Percentiles rank a stretch among this genome's conserved stretches.
phyloP scores from a whole-genome alignment of 1,284 basidiomycete species.

The Ustilago cynodontis region DNA sequence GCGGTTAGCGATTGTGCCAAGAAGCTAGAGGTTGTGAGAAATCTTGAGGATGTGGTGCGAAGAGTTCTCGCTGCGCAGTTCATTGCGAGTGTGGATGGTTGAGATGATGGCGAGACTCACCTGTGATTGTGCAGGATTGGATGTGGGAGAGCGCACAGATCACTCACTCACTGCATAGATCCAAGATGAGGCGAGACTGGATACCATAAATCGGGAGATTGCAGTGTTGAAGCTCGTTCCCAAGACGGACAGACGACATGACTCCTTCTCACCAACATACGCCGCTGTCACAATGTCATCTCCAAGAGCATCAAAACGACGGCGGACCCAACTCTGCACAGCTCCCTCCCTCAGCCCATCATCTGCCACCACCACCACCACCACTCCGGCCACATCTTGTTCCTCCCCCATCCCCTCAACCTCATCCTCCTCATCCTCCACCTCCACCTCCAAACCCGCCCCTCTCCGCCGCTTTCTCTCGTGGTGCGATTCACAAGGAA shows the following conservation, averaged over 20 bases:
- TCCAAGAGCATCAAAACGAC: slow-evolving; percentile 3
- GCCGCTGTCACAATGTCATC: neutral
- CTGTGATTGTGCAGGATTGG: slow-evolving; percentile 3
- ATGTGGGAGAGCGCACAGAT: slow-evolving; percentile 4
- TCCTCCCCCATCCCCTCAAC: neutral
- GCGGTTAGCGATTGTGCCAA: slow-evolving; percentile 16
- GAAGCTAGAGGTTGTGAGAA: neutral
- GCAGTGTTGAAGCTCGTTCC: slow-evolving; percentile 1
- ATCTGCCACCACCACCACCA: slow-evolving; percentile 1
- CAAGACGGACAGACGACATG: slow-evolving; percentile 1
- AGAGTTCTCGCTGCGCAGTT: neutral
- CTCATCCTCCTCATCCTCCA: neutral
- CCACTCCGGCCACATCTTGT: slow-evolving; percentile 18
- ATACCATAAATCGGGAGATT: too few relatives aligned
- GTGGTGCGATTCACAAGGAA: slow-evolving; percentile 17
- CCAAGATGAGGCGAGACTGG: too few relatives aligned
- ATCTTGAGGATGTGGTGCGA: neutral
- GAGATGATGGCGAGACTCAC: slow-evolving; percentile 12
- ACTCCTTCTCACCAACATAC: neutral
- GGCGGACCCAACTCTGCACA: neutral
- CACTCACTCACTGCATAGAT: too few relatives aligned
- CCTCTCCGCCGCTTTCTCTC: slow-evolving; percentile 19
- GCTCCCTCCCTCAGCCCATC: neutral
- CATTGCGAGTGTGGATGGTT: neutral
- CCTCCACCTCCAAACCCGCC: neutral